Evolutionary conservation across 129 eudicot genomes (phyloP), one percentile per base, ranked within the genome.

Genomic region (Glebionis coronaria): DNA sequence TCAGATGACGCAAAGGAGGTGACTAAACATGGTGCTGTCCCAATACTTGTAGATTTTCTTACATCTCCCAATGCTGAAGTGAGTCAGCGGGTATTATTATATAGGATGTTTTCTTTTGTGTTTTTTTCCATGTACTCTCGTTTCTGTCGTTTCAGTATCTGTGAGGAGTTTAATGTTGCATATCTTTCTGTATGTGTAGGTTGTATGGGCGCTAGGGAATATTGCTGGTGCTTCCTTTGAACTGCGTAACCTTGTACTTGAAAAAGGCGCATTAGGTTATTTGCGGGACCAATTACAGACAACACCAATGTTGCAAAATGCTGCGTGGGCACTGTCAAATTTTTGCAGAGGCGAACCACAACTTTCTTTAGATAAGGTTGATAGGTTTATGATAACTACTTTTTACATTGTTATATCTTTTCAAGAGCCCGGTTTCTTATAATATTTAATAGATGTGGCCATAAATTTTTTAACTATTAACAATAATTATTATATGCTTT

Each of bases 321-420:
- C 96, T 9, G 85, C 92, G 3, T 88, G 96, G 96, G 85, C 96
- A 12, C 72, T 89, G 27, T 85, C 96, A 15, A 89, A 85, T 62
- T 89, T 89, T 60, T 89, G 96, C 73, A 81, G 93, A 68, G 93
- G 96, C 82, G 85, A 89, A 74, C 96, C 93, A 5, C 93, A 85
- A 35, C 90, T 93, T 63, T 20, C 80, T 27, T 85, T 83, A 71
- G 90, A 83, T 18, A 90, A 85, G 96, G 96, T 89, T 70, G n/a
- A n/a, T n/a, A n/a, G 8, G 65, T 61, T 9, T 61, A 9, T 77
- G 66, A 55, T 8, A 49, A 49, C 42, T 27, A 5, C 3, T 47
- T 13, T 14, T 7, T 29, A 15, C 16, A 29, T 21, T 14, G 21
- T 51, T 73, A 20, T 6, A 59, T 11, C 44, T 23, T 12, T 9